phyloP scores from a whole-genome alignment of 768 basidiomycete genomes.

The Clitopilus passeckerianus region DNA sequence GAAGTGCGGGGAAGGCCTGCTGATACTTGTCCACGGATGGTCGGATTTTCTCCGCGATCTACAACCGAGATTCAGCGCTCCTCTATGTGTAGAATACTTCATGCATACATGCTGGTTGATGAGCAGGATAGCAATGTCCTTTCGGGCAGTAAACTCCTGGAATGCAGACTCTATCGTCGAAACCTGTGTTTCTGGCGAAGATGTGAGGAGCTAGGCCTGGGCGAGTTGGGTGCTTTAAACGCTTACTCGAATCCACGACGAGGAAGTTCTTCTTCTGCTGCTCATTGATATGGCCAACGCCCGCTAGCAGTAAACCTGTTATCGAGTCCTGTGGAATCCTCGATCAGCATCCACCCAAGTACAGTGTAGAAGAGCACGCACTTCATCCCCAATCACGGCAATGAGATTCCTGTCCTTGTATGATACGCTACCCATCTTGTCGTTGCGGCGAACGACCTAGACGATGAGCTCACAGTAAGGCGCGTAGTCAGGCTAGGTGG shows the following conservation, averaged over 20 bases:
- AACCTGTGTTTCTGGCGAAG: conserved; percentile 77
- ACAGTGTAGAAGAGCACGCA: conserved; percentile 22
- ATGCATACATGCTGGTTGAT: conserved; percentile 94
- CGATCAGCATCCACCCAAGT: conserved; percentile 12
- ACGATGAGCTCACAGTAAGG: background rate
- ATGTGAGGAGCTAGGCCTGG: background rate
- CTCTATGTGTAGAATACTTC: no score
- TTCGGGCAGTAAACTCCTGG: conserved; percentile 90
- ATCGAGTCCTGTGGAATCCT: conserved; percentile 76
- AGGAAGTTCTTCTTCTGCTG: conserved; percentile 97
- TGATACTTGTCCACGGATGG: conserved; percentile 94
- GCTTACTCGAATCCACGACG: conserved; percentile 88
- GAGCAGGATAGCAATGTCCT: conserved; percentile 92
- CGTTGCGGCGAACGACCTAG: conserved; percentile 5
- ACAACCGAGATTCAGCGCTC: conserved; percentile 2
- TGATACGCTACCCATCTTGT: conserved; percentile 23
- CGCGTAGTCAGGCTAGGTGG: background rate
- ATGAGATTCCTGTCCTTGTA: conserved; percentile 84
- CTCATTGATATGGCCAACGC: conserved; percentile 87
- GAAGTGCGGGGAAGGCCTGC: conserved; percentile 91
- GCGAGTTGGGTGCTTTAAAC: background rate
- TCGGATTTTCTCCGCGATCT: conserved; percentile 97
- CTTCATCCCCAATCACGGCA: conserved; percentile 98
- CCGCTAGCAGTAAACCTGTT: conserved; percentile 92
- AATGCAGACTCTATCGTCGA: conserved; percentile 89